A percentile compares a stretch with the other conserved stretches of the same genome.
These are phyloP conservation scores for Ascochyta fabae DNA, from an alignment of 2,329 filamentous ascomycete species.

Conservation along the genomic window DNA sequence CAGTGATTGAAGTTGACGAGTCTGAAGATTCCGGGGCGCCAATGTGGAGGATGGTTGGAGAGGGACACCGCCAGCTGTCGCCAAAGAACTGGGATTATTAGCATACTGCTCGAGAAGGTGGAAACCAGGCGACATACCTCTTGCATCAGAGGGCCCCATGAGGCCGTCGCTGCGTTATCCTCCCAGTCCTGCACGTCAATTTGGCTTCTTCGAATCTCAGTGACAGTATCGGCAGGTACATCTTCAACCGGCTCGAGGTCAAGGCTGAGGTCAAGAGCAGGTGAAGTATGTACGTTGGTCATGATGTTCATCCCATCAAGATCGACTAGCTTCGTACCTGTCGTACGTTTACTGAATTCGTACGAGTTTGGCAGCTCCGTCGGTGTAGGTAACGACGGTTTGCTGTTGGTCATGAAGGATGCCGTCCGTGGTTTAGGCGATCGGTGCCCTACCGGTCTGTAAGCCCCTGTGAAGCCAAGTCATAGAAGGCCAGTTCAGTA, in stretches of 20 bases:
- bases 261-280: constrained; percentile 15
- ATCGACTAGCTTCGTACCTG: constrained; percentile 26
- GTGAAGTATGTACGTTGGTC: constrained; percentile 14
- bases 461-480: constrained; percentile 24
- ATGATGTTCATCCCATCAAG: constrained; percentile 44
- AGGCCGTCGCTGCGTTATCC: constrained; percentile 28
- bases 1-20: constrained; percentile 2
- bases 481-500: neutral
- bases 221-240: constrained; percentile 15
- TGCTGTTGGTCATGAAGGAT: constrained; percentile 25
- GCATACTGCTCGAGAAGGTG: neutral
- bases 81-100: constrained; percentile 36
- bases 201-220: constrained; percentile 15
- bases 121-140: constrained; percentile 21
- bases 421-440: constrained; percentile 28
- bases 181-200: constrained; percentile 26
- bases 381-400: constrained; percentile 21
- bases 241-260: constrained; percentile 26
- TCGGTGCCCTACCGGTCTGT: constrained; percentile 33
- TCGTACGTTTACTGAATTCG: constrained; percentile 19
- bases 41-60: constrained; percentile 40
- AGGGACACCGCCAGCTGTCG: constrained; percentile 36
- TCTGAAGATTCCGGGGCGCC: constrained; percentile 22
- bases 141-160: constrained; percentile 39
- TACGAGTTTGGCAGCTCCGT: constrained; percentile 19